Conservation (phyloP, 768 basidiomycete genomes). For the Dioszegia crocea region DNA sequence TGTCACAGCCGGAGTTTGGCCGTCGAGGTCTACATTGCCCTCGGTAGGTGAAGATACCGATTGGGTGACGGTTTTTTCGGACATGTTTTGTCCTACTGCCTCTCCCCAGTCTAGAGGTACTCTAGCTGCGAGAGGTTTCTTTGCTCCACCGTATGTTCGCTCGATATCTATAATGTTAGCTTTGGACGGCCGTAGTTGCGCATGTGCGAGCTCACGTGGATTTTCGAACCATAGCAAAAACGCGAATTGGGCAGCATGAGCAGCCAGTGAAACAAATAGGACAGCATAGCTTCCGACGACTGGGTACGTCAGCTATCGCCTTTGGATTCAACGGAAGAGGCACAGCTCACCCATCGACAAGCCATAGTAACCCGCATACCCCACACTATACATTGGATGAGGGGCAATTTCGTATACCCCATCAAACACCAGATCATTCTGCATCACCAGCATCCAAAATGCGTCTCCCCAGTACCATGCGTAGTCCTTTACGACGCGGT, state of each 20-base stretch:
- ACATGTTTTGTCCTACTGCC: not conserved
- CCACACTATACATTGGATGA: constrained; percentile 79
- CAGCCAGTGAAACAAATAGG: constrained; percentile 86
- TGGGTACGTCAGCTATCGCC: constrained; percentile 8
- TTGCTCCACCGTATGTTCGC: constrained; percentile 78
- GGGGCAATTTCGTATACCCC: constrained; percentile 78
- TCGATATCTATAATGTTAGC: constrained; percentile 66
- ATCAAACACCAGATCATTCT: constrained; percentile 76
- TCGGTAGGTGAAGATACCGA: constrained; percentile 1
- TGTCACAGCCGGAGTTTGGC: constrained; percentile 40
- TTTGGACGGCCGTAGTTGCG: not conserved
- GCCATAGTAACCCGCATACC: constrained; percentile 82
- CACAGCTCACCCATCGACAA: constrained; percentile 61
- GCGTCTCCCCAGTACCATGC: constrained; percentile 85
- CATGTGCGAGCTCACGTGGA: constrained; percentile 60
- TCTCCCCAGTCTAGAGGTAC: constrained; percentile 55
- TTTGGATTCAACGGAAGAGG: not conserved
- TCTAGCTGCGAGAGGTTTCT: constrained; percentile 81
- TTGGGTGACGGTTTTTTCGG: not conserved
- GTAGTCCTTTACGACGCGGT: constrained; percentile 95
- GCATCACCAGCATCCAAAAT: constrained; percentile 49
- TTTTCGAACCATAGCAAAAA: constrained; percentile 96
- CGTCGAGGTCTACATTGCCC: not conserved
- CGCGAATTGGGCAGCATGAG: constrained; percentile 92
- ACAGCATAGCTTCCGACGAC: constrained; percentile 55